Conservation (phyloP, 495 filamentous ascomycete species). For the Usnea hakonensis region DNA sequence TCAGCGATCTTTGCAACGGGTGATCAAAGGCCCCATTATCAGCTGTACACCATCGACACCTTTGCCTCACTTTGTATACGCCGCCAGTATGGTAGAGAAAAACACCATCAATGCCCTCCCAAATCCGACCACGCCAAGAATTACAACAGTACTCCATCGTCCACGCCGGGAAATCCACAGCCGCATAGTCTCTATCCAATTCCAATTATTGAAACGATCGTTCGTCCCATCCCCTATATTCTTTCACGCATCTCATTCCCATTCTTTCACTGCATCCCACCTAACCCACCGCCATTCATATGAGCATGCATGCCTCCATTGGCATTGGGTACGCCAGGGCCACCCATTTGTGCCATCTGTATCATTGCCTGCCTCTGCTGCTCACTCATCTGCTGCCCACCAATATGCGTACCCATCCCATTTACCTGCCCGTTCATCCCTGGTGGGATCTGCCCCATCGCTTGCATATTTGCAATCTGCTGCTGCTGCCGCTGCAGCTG, state of each 20-base stretch:
- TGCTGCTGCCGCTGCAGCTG: slow-evolving; percentile 26
- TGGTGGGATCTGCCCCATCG: slow-evolving; percentile 9
- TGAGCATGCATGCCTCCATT: slow-evolving; percentile 8
- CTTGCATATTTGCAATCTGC: slow-evolving; percentile 26
- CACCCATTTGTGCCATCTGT: slow-evolving; percentile 10
- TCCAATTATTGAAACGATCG: not conserved
- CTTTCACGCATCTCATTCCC: not conserved
- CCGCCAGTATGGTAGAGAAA: not conserved
- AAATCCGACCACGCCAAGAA: too few relatives aligned
- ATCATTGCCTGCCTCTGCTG: slow-evolving; percentile 10
- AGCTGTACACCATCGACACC: not conserved
- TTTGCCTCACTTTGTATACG: not conserved
- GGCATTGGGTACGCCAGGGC: slow-evolving; percentile 6
- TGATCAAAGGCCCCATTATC: not conserved
- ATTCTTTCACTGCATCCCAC: slow-evolving; percentile 9
- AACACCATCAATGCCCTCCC: not conserved
- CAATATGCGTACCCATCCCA: slow-evolving; percentile 21
- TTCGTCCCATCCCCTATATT: not conserved
- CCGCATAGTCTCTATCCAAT: not conserved
- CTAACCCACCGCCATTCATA: slow-evolving; percentile 11
- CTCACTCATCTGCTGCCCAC: slow-evolving; percentile 17
- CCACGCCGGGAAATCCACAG: not conserved
- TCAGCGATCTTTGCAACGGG: not conserved
- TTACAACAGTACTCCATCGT: not conserved
- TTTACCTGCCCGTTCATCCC: slow-evolving; percentile 1